Percentiles rank a stretch among this genome's conserved stretches.
Conservation (phyloP, 164 flowering plant genomes). For the Vitis rupestris region DNA sequence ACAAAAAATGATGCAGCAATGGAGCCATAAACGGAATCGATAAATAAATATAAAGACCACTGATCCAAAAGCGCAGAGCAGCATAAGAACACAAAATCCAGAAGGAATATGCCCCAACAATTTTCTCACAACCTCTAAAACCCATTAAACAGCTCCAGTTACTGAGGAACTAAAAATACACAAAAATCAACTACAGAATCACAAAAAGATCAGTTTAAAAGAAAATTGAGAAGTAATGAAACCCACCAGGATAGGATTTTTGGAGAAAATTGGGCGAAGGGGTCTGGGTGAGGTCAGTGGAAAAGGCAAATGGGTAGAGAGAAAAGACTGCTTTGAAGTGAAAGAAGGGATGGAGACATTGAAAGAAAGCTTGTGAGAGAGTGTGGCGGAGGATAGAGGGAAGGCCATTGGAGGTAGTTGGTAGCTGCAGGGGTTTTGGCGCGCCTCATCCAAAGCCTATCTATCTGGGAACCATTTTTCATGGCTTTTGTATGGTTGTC, state of each 20-base stretch:
- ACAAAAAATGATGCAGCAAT: conserved; percentile 4
- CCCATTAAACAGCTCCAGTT: no score
- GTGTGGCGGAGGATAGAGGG: conserved; percentile 29
- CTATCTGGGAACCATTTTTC: conserved; percentile 1
- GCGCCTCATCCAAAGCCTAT: conserved; percentile 47
- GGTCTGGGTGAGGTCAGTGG: conserved; percentile 1
- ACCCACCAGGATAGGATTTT: neutral
- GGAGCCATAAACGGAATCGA: conserved; percentile 4
- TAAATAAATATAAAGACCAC: no score
- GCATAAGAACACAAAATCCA: no score
- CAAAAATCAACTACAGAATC: no score
- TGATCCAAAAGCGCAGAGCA: no score
- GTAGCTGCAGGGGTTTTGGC: conserved; percentile 35
- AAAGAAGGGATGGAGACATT: conserved; percentile 6
- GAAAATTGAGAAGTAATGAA: conserved; percentile 5
- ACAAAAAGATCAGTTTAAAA: no score
- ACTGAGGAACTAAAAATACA: no score
- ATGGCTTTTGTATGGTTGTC: conserved; percentile 6
- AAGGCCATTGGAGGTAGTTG: conserved; percentile 42
- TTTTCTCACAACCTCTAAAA: no score
- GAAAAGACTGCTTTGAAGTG: conserved; percentile 10
- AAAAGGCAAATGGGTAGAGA: conserved; percentile 14
- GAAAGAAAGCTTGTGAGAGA: conserved; percentile 21
- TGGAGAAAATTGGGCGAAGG: neutral
- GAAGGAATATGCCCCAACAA: no score